Conservation (phyloP, 176 grass and related monocot genomes). For the Tillandsia leiboldiana region DNA sequence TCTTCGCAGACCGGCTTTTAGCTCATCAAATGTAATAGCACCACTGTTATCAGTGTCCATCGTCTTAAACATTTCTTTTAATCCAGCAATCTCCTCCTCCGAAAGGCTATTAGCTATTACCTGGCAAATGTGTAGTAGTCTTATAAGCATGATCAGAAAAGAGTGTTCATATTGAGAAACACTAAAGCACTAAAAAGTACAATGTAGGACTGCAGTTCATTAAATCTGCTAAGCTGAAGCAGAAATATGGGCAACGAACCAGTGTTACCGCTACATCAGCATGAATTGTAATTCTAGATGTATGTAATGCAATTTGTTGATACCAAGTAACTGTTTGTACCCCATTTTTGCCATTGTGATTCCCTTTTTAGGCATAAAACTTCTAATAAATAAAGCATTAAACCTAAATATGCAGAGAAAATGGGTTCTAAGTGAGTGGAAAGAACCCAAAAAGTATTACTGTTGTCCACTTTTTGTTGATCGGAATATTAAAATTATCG, state of each 20-base stretch:
- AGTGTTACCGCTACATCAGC: too few relatives aligned
- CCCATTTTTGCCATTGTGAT: too few relatives aligned
- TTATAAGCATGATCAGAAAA: background rate
- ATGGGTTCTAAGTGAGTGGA: too few relatives aligned
- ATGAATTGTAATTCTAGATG: too few relatives aligned
- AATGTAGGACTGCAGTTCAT: background rate
- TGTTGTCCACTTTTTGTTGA: background rate
- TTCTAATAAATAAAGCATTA: too few relatives aligned
- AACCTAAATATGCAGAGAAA: too few relatives aligned
- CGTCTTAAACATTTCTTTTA: constrained; percentile 95
- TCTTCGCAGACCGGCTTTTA: constrained; percentile 81
- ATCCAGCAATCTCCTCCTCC: constrained; percentile 98
- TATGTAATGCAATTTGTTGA: too few relatives aligned
- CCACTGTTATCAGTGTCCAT: constrained; percentile 98
- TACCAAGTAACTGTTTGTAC: too few relatives aligned
- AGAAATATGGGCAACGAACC: too few relatives aligned
- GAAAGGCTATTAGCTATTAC: constrained; percentile 98
- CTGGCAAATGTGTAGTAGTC: constrained; percentile 27
- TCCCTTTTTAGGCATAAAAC: too few relatives aligned
- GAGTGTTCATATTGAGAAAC: background rate
- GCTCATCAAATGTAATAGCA: constrained; percentile 95
- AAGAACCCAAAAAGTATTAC: too few relatives aligned
- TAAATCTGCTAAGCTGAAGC: too few relatives aligned
- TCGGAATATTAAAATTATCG: background rate
- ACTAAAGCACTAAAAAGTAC: background rate